These are phyloP conservation scores for Solanum commersonii DNA, from an alignment of 257 asterid genomes.

Conservation along the genomic window DNA sequence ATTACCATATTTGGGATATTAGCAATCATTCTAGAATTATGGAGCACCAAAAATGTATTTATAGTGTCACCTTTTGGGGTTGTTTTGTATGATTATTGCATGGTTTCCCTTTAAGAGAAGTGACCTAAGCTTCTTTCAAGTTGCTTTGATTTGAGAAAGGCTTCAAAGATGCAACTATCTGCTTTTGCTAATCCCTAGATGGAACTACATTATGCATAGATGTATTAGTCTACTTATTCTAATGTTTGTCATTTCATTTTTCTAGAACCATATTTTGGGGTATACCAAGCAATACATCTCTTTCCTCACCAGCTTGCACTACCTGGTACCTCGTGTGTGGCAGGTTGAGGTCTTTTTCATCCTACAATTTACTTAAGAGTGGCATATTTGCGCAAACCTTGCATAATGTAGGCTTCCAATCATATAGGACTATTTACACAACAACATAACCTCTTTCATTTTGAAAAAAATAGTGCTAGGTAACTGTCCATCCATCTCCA, in stretches of 20 bases:
- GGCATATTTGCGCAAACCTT: background rate
- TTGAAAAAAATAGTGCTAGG: background rate
- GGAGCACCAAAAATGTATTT: background rate
- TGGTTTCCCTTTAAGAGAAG: background rate
- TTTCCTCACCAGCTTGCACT: background rate
- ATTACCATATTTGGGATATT: background rate
- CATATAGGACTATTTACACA: background rate
- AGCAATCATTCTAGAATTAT: background rate
- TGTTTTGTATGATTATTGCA: background rate
- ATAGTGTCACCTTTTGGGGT: background rate
- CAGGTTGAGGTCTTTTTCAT: background rate
- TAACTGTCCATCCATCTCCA: background rate
- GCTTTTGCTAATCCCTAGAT: background rate
- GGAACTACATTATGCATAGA: background rate
- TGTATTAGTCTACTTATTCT: background rate
- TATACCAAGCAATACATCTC: background rate
- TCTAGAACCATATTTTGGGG: too few relatives aligned
- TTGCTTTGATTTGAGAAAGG: background rate
- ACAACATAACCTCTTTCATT: background rate
- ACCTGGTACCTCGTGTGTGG: background rate
- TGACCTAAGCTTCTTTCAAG: background rate
- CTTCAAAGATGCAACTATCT: background rate
- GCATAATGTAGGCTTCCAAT: background rate
- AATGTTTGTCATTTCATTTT: background rate
- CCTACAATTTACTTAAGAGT: background rate